These are phyloP conservation scores for Cladophialophora bantiana DNA, from an alignment of 2,329 filamentous ascomycete genomes.

Conservation along the genomic window DNA sequence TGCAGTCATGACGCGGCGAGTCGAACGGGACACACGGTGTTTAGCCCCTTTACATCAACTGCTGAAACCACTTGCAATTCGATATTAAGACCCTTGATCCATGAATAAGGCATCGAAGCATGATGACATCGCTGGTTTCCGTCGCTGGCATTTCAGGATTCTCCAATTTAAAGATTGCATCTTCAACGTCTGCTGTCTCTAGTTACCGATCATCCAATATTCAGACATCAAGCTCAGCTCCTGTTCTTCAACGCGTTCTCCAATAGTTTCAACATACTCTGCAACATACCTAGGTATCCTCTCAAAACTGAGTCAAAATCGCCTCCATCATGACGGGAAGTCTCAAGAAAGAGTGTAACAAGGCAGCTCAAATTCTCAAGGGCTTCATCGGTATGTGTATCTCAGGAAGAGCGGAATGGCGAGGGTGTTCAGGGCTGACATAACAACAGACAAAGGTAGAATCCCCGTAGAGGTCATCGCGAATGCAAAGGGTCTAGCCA, in stretches of 20 bases:
- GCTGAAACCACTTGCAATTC: background rate
- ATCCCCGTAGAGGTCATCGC: constrained; percentile 31
- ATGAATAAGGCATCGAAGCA: background rate
- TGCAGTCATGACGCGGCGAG: background rate
- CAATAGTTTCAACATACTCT: background rate
- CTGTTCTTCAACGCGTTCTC: background rate
- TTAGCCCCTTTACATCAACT: too few relatives aligned
- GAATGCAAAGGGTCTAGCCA: constrained; percentile 30
- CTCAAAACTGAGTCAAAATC: background rate
- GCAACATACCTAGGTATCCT: background rate
- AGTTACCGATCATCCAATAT: too few relatives aligned
- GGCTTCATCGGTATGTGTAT: constrained; percentile 27
- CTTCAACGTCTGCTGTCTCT: too few relatives aligned
- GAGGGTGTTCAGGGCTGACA: constrained; percentile 2
- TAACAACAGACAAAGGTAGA: constrained; percentile 18
- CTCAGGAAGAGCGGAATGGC: background rate
- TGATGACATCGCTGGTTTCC: background rate
- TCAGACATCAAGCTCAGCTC: too few relatives aligned
- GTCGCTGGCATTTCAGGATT: constrained; percentile 6
- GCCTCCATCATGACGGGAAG: background rate
- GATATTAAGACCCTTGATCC: background rate
- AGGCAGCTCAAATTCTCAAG: constrained; percentile 32
- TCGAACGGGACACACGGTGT: background rate
- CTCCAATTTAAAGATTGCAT: background rate
- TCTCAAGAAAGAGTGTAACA: constrained; percentile 30